Percentiles rank a stretch among this genome's conserved stretches.
Conservation (phyloP, 75 land plant genomes). For the Selaginella tamariscina region DNA sequence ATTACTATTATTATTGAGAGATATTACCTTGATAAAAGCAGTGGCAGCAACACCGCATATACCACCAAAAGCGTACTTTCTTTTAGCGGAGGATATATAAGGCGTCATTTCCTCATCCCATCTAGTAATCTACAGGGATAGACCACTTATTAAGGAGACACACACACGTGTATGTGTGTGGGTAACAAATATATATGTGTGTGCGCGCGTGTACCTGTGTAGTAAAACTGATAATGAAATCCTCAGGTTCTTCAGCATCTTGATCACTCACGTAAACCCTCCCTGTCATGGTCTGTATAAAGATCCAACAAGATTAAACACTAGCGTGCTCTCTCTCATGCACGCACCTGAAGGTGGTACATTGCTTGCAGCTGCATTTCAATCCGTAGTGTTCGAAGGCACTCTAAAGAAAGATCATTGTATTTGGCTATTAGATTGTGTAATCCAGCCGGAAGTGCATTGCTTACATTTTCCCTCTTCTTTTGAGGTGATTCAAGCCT, state of each 20-base stretch:
- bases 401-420: constrained; percentile 66
- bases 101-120: constrained; percentile 93
- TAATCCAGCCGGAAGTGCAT: constrained; percentile 53
- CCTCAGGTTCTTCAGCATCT: constrained; percentile 99
- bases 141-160: background rate
- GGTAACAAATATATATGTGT: too few relatives aligned
- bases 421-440: constrained; percentile 70
- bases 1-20: background rate
- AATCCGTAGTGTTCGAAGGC: constrained; percentile 80
- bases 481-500: background rate
- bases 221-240: constrained; percentile 82
- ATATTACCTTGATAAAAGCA: constrained; percentile 60
- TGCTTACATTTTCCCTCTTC: constrained; percentile 12
- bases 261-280: constrained; percentile 56
- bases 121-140: constrained; percentile 58
- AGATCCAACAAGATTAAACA: background rate
- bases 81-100: constrained; percentile 54
- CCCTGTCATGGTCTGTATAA: constrained; percentile 20
- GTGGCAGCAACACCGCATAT: constrained; percentile 76
- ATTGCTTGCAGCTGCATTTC: constrained; percentile 94
- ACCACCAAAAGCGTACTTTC: constrained; percentile 92
- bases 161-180: too few relatives aligned
- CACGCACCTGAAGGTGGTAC: constrained; percentile 71
- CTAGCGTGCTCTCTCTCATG: background rate
- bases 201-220: constrained; percentile 61